Conservation (phyloP, 345 rosid genomes). For the Syzygium jambos region DNA sequence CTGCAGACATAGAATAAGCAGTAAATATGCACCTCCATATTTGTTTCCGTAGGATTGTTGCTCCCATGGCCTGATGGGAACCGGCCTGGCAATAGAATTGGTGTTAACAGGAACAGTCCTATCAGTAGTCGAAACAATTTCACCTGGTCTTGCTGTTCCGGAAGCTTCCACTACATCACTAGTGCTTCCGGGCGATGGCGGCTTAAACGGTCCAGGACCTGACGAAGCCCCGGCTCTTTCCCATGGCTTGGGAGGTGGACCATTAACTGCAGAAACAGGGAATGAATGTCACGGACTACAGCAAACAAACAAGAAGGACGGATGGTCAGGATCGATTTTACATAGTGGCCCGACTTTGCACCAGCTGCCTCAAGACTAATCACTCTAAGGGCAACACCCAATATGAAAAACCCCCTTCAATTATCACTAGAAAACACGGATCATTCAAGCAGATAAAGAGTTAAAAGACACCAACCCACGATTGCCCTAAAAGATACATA, state of each 20-base stretch:
- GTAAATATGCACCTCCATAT: constrained; percentile 36
- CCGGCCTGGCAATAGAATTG: constrained; percentile 51
- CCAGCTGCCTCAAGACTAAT: neutral
- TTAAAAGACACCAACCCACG: neutral
- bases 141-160: constrained; percentile 89
- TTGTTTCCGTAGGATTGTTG: constrained; percentile 55
- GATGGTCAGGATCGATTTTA: neutral
- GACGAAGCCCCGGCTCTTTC: constrained; percentile 66
- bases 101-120: constrained; percentile 33
- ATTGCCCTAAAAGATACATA: neutral
- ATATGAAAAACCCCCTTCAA: neutral
- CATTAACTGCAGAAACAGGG: constrained; percentile 26
- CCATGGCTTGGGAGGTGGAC: constrained; percentile 92
- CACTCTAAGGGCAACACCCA: neutral
- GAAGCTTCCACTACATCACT: constrained; percentile 92
- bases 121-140: constrained; percentile 43
- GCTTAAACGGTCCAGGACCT: constrained; percentile 84
- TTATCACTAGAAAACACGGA: neutral
- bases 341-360: neutral
- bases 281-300: neutral
- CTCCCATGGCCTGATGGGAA: constrained; percentile 91
- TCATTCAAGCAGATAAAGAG: neutral
- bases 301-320: neutral
- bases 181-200: constrained; percentile 81
- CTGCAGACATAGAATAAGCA: too few species aligned